Conservation (phyloP, 495 filamentous ascomycete genomes). For the Neurospora sp. region DNA sequence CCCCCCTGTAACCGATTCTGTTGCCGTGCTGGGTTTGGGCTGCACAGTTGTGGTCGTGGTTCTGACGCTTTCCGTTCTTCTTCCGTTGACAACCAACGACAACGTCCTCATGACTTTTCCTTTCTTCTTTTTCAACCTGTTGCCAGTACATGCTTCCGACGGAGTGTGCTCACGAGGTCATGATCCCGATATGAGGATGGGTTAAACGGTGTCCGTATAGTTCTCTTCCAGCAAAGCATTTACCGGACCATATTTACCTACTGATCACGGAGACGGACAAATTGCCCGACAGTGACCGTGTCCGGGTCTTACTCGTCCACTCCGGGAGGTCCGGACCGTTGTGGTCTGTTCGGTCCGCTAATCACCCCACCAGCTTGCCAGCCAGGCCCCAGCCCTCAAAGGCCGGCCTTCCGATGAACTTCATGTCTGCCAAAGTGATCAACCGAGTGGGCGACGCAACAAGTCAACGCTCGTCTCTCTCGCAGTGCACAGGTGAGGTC, state of each 20-base stretch:
- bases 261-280: background rate
- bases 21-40: background rate
- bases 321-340: background rate
- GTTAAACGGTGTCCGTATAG: background rate
- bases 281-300: background rate
- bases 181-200: background rate
- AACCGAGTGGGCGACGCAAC: background rate
- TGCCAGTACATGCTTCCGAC: background rate
- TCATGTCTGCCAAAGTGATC: background rate
- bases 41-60: background rate
- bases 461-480: too few species aligned
- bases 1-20: background rate
- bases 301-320: background rate
- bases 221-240: background rate
- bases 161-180: background rate
- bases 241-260: background rate
- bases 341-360: background rate
- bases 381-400: background rate
- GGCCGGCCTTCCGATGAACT: background rate
- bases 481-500: background rate
- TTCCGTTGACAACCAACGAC: background rate
- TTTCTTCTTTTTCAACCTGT: background rate
- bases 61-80: background rate
- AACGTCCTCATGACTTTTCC: background rate
- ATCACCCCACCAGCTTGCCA: background rate